A percentile compares a stretch with the other conserved stretches of the same genome.
Conservation (phyloP, 2,329 filamentous ascomycete genomes). For the Alternaria gansuensis region DNA sequence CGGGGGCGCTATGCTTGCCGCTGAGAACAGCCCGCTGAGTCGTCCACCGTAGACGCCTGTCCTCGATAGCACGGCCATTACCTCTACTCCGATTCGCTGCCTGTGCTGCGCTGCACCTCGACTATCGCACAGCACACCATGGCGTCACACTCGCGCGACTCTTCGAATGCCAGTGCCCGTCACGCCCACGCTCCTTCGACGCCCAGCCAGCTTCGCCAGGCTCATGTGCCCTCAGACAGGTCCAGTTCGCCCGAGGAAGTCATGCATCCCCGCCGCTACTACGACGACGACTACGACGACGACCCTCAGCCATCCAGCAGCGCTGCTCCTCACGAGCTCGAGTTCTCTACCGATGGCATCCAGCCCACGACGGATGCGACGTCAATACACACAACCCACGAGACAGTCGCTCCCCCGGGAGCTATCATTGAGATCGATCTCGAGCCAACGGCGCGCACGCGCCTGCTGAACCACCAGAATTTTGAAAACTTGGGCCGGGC, state of each 20-base stretch:
- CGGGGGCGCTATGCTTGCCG: constrained; percentile 32
- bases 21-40: constrained; percentile 16
- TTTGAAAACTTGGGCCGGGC: constrained; percentile 71
- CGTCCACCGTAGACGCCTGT: not conserved
- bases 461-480: constrained; percentile 51
- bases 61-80: constrained; percentile 19
- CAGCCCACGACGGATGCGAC: constrained; percentile 44
- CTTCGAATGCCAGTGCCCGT: constrained; percentile 43
- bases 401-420: constrained; percentile 28
- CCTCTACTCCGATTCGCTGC: constrained; percentile 12
- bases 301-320: constrained; percentile 33
- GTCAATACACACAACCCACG: constrained; percentile 41
- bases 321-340: constrained; percentile 28
- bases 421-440: constrained; percentile 38
- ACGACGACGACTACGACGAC: constrained; percentile 24
- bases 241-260: constrained; percentile 56
- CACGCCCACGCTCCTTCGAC: constrained; percentile 49
- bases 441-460: constrained; percentile 51
- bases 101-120: not conserved
- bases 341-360: constrained; percentile 45
- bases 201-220: constrained; percentile 55
- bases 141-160: constrained; percentile 43
- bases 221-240: constrained; percentile 53
- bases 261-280: constrained; percentile 41
- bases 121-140: constrained; percentile 2